A percentile compares a stretch with the other conserved stretches of the same genome.
Evolutionary conservation across 495 filamentous ascomycete genomes (phyloP).

Genomic region (Pseudomonodictys pantanalensis): DNA sequence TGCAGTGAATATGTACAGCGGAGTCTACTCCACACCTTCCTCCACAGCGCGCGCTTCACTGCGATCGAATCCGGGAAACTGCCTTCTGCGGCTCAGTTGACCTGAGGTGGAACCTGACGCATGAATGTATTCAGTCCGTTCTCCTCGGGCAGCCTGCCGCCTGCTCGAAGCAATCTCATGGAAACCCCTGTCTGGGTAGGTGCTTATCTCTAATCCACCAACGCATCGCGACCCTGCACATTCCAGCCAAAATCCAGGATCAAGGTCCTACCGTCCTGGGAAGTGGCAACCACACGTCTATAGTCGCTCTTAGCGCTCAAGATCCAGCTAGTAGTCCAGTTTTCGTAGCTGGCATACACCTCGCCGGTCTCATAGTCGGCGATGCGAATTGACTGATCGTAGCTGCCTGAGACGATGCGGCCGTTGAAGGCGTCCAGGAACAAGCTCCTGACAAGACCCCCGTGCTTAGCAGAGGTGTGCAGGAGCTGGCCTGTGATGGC

Average conservation of each 20-base stretch:
- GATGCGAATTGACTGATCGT: conserved; percentile 91
- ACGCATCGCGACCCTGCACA: conserved; percentile 26
- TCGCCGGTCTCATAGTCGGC: conserved; percentile 76
- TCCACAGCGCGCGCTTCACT: too few relatives aligned
- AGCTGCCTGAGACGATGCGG: conserved; percentile 83
- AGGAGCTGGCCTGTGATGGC: conserved; percentile 82
- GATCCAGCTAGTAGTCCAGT: conserved; percentile 95
- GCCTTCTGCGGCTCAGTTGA: too few relatives aligned
- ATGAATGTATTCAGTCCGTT: too few relatives aligned
- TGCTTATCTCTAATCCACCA: conserved; percentile 5
- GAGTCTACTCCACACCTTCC: too few relatives aligned
- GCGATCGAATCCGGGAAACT: too few relatives aligned
- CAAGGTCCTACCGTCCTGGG: conserved; percentile 84
- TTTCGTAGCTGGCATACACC: conserved; percentile 70
- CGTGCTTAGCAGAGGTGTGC: conserved; percentile 72
- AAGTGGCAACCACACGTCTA: conserved; percentile 84
- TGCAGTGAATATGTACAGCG: too few relatives aligned
- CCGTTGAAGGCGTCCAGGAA: conserved; percentile 82
- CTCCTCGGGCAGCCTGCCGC: too few relatives aligned
- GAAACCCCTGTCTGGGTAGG: background rate
- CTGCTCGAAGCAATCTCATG: too few relatives aligned
- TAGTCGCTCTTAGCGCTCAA: conserved; percentile 93
- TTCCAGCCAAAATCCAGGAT: conserved; percentile 80
- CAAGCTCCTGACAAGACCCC: conserved; percentile 76
- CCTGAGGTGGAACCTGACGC: too few relatives aligned